These are phyloP conservation scores for Gracilariopsis chorda DNA, from an alignment of 23 red algal species.

Conservation along the genomic window DNA sequence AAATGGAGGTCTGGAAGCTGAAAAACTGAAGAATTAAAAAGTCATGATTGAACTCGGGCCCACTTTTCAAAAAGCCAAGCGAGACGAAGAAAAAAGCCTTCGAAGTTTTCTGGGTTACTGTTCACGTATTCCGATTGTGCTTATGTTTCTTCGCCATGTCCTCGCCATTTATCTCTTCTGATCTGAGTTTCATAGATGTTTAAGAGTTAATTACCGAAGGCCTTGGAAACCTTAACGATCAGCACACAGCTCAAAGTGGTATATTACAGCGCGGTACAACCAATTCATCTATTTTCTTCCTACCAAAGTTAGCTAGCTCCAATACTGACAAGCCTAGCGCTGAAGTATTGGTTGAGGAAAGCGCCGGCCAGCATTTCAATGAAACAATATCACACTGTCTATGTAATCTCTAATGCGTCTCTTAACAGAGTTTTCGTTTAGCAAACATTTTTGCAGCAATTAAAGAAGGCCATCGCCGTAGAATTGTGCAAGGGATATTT, in stretches of 20 bases:
- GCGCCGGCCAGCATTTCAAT: background rate
- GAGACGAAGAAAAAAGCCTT: background rate
- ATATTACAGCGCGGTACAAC: background rate
- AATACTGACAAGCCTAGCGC: background rate
- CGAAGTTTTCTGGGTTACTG: background rate
- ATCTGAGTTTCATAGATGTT: background rate
- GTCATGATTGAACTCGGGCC: background rate
- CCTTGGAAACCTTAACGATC: background rate
- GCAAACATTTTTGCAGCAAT: too few species aligned
- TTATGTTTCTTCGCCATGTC: background rate
- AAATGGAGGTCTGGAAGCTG: background rate
- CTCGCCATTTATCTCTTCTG: too few species aligned
- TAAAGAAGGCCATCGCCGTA: too few species aligned
- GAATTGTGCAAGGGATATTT: too few species aligned
- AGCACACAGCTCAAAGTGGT: background rate
- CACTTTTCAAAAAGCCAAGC: background rate
- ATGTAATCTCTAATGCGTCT: background rate
- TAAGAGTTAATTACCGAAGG: background rate
- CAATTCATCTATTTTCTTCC: background rate
- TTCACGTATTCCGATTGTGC: background rate
- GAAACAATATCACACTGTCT: background rate
- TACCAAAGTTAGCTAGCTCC: background rate
- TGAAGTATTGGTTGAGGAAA: background rate
- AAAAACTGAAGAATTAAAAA: background rate
- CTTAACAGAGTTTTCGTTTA: too few species aligned